Percentiles rank a stretch among this genome's conserved stretches.
Conservation (phyloP, 192 early-diverging fungal genomes). For the Backusella tarrabulga region DNA sequence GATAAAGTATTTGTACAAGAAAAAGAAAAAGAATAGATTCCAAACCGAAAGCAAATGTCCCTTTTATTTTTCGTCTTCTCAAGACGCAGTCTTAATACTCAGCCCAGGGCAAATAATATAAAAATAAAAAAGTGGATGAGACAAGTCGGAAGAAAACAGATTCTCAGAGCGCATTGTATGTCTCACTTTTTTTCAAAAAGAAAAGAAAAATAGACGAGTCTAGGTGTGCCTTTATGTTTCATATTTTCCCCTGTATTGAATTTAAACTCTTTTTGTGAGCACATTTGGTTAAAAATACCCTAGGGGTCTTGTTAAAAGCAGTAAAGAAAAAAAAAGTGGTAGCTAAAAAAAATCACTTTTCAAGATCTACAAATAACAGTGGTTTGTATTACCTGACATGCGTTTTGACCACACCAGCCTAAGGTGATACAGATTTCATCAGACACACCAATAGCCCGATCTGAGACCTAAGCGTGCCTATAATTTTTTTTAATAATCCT, state of each 20-base stretch:
- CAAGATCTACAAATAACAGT: not conserved
- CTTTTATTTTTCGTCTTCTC: not conserved
- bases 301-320: not conserved
- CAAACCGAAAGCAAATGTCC: not conserved
- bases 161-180: not conserved
- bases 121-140: slow-evolving; percentile 4
- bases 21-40: not conserved
- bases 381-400: not conserved
- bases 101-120: slow-evolving; percentile 2
- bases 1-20: not conserved
- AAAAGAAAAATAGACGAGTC: slow-evolving; percentile 3
- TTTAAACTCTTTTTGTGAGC: not conserved
- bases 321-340: not conserved
- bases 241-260: not conserved
- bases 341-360: not conserved
- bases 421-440: not conserved
- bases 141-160: not conserved
- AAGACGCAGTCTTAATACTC: slow-evolving; percentile 2
- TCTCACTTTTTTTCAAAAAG: not conserved
- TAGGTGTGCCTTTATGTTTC: slow-evolving; percentile 6
- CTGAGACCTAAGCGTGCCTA: slow-evolving; percentile 1
- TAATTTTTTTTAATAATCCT: not conserved
- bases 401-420: not conserved
- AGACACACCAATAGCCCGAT: not conserved
- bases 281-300: not conserved